Evolutionary conservation across 1,139 yeast species (phyloP).

Genomic region (Chernovozyma aurita): DNA sequence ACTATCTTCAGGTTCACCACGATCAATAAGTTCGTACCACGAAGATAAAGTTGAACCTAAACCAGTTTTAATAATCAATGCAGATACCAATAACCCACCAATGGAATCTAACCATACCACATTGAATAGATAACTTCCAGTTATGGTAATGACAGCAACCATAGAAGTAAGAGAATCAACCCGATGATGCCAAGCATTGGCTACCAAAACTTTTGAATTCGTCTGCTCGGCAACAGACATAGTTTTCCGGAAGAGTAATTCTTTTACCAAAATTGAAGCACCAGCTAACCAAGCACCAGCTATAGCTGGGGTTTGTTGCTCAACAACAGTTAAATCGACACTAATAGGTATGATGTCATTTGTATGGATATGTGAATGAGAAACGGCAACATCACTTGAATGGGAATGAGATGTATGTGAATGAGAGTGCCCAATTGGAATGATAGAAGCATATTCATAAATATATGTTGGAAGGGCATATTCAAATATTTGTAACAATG

Average conservation of each 20-base stretch:
- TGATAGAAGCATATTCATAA: slow-evolving; percentile 39
- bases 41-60: slow-evolving; percentile 67
- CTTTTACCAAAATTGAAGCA: slow-evolving; percentile 81
- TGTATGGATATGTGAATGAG: slow-evolving; percentile 41
- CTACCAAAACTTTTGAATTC: slow-evolving; percentile 84
- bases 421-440: slow-evolving; percentile 53
- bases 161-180: slow-evolving; percentile 91
- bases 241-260: slow-evolving; percentile 80
- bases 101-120: slow-evolving; percentile 84
- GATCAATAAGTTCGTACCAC: slow-evolving; percentile 70
- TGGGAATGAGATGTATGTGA: slow-evolving; percentile 23
- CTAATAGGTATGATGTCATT: slow-evolving; percentile 12
- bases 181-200: slow-evolving; percentile 98
- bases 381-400: background rate
- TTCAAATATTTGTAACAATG: slow-evolving; percentile 66
- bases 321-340: background rate
- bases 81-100: slow-evolving; percentile 85
- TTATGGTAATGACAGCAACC: slow-evolving; percentile 84
- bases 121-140: slow-evolving; percentile 75
- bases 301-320: slow-evolving; percentile 53
- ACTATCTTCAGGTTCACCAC: slow-evolving; percentile 32
- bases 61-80: slow-evolving; percentile 80
- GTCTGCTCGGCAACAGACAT: slow-evolving; percentile 70
- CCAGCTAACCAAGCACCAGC: slow-evolving; percentile 97
- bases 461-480: slow-evolving; percentile 56